Base-by-base conservation (phyloP, 768 basidiomycete genomes). In the Crepidotus variabilis region DNA sequence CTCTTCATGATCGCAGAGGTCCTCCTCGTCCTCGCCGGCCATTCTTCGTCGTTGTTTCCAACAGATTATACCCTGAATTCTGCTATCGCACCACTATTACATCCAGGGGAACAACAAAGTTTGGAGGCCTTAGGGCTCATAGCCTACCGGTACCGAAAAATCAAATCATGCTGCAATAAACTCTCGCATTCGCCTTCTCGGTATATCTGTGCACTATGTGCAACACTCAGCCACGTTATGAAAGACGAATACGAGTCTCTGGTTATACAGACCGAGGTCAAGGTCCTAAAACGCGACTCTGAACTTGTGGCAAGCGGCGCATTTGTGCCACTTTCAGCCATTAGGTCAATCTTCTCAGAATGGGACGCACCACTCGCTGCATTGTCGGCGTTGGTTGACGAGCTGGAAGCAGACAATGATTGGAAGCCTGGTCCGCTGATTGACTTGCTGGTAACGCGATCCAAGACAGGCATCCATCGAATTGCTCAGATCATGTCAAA, bases 301-400 rank as follows among this genome's bases (percentile, higher is more conserved):
- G 79, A 75, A 51, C 78, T 94, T 22, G 93, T 95, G 33, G 88
- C 83, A n/a, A 80, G 80, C 55, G 85, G 85, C 8, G 87, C 88
- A 3, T 94, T 89, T 66, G 92, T 97, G 4, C 93, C 94, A 2
- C 75, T 97, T 32, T 90, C 94, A 0, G 86, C 87, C 6, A 72
- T 97, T 57, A 84, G 89, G 52, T 90, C 94, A 10, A 83, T 81
- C 16, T 94, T 96, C 69, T 82, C 90, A 6, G 83, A 84, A 69
- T 97, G 94, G 94, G 90, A 93, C 62, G 87, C 90, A 7, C 92
- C 92, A 13, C 75, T 97, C 49, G 84, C 84, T 34, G 83, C 89
- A 4, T 78, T 97, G 24, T 77, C 80, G 49, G 73, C 80, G 7
- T 71, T 95, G 47, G 74, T 92, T 54, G 77, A 85, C 9, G 79